Percentiles rank a stretch among this genome's conserved stretches.
Conservation (phyloP, 169 alveolate species). For the Eimeria tenella region DNA sequence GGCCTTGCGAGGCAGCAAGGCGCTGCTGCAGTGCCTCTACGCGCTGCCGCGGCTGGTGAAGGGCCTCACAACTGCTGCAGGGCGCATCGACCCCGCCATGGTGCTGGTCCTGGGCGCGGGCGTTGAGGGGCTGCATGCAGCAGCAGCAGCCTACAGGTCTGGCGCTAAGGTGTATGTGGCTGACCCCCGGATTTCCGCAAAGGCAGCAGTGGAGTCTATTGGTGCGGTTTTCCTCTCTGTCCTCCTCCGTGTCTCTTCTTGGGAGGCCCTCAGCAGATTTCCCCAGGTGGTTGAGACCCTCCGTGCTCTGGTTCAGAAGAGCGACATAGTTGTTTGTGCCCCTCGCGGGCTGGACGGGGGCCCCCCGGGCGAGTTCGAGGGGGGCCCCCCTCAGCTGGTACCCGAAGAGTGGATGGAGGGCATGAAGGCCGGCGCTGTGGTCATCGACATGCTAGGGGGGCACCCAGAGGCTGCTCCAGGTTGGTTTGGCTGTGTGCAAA, state of each 20-base stretch:
- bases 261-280: neutral
- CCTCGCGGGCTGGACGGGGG: neutral
- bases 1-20: neutral
- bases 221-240: neutral
- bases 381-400: neutral
- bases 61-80: constrained; percentile 43
- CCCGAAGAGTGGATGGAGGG: constrained; percentile 1
- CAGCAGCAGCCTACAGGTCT: constrained; percentile 88
- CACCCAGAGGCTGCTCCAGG: neutral
- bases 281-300: neutral
- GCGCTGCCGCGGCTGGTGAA: neutral
- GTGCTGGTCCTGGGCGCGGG: constrained; percentile 96
- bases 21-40: neutral
- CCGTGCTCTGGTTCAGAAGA: neutral
- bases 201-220: neutral
- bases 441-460: neutral
- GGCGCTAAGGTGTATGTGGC: constrained; percentile 11
- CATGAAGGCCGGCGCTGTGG: constrained; percentile 5
- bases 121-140: constrained; percentile 95
- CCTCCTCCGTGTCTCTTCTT: neutral
- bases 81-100: constrained; percentile 91
- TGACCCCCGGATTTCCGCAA: neutral
- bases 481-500: constrained; percentile 24
- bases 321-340: neutral
- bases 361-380: neutral